phyloP scores from a whole-genome alignment of 495 filamentous ascomycete species.

The Neurospora pannonica region DNA sequence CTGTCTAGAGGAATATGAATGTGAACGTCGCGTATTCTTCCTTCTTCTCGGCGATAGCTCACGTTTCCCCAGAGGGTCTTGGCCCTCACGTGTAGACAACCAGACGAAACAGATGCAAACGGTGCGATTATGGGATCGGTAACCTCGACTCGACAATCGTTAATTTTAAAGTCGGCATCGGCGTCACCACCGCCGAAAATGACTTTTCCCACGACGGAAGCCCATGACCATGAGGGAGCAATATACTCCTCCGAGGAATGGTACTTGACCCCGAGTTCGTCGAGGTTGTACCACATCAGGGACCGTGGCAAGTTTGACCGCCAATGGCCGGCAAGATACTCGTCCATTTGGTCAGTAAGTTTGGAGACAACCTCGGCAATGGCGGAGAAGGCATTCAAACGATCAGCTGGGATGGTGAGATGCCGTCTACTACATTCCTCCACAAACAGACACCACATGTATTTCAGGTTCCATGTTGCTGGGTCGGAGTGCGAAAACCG shows the following conservation, averaged over 20 bases:
- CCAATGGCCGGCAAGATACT: background rate
- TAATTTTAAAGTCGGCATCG: background rate
- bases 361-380: background rate
- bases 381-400: conserved; percentile 1
- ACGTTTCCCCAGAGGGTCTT: background rate
- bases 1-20: background rate
- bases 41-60: background rate
- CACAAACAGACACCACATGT: background rate
- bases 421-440: background rate
- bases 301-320: background rate
- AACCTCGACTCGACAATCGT: background rate
- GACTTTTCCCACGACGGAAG: background rate
- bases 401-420: background rate
- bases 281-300: background rate
- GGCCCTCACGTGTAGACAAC: background rate
- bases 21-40: background rate
- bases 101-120: background rate
- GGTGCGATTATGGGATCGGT: background rate
- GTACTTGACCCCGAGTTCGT: background rate
- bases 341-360: background rate
- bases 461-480: background rate
- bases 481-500: background rate
- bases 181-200: background rate
- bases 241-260: background rate
- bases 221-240: background rate